Evolutionary conservation across 2,329 filamentous ascomycete genomes (phyloP), one percentile per base, ranked within the genome.

Genomic region (Colletotrichum sojae): DNA sequence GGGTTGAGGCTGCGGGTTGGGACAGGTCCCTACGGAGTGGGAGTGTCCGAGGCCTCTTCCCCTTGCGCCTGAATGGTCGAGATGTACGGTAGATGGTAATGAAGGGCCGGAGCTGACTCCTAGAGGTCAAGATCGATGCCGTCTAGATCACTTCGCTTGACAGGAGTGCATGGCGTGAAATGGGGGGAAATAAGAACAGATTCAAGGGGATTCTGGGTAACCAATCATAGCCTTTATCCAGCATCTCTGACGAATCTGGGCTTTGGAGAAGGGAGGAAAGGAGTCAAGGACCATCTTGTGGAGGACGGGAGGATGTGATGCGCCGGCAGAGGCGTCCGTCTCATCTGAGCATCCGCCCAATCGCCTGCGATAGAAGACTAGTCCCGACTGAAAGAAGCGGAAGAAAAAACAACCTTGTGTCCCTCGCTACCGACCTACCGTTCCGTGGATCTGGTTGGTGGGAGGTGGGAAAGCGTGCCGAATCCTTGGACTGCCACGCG

Each of bases 291-390:
- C 5, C 25, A 53, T 20, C 25, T 48, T 58, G 49, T 18, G 5
- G 5, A 25, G 27, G 53, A 40, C 16, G 40, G 40, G 13, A 45
- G 53, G 12, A 31, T 31, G 13, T 49, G 31, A 36, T 36, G 31
- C 31, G 31, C 31, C 63, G 63, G 51, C 12, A 56, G 22, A 67
- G 61, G 61, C 54, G 56, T 59, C 31, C 4, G 22, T 46, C 51
- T 66, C 66, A 69, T 69, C 36, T 69, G 13, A 43, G 22, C 8
- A 10, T 45, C 55, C 56, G 40, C 66, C 27, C 66, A 66, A 60
- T 69, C 22, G 31, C 20, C 16, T 2, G 9, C 43, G 31, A 16
- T 25, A 45, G 36, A 45, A n/a, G 31, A 2, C 27, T 12, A 16
- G 25, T 22, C 22, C 22, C 22, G 12, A 51, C 13, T 4, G 15